Conservation (phyloP, 148 eudicot species). For the Linanthus parryae region DNA sequence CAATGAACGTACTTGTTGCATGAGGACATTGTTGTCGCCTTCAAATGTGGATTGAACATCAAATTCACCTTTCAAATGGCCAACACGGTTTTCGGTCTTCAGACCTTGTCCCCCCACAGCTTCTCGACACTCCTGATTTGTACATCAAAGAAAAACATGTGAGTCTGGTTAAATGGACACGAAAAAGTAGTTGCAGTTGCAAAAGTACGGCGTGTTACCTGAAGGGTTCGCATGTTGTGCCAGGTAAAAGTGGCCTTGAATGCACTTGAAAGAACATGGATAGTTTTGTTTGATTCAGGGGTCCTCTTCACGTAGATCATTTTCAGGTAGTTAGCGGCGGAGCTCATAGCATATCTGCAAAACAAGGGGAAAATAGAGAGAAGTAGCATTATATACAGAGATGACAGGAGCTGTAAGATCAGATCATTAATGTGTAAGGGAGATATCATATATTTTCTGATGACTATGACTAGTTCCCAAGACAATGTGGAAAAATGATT, state of each 20-base stretch:
- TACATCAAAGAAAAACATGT: no score
- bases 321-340: conserved; percentile 85
- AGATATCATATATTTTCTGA: no score
- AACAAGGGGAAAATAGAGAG: conserved; percentile 6
- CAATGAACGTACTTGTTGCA: conserved; percentile 99
- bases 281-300: conserved; percentile 65
- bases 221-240: conserved; percentile 98
- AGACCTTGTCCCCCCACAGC: conserved; percentile 98
- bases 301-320: conserved; percentile 66
- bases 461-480: no score
- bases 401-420: no score
- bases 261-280: conserved; percentile 87
- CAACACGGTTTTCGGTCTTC: conserved; percentile 91
- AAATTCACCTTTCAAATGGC: conserved; percentile 80
- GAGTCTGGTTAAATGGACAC: no score
- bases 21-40: conserved; percentile 96
- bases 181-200: not conserved
- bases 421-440: not conserved
- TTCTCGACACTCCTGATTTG: conserved; percentile 89
- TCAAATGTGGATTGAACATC: conserved; percentile 95
- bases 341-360: conserved; percentile 92
- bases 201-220: conserved; percentile 40
- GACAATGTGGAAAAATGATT: no score
- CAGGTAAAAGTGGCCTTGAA: conserved; percentile 82
- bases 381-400: no score